Evolutionary conservation across 805 yeast species (phyloP).

Genomic region (Pichia manshurica): DNA sequence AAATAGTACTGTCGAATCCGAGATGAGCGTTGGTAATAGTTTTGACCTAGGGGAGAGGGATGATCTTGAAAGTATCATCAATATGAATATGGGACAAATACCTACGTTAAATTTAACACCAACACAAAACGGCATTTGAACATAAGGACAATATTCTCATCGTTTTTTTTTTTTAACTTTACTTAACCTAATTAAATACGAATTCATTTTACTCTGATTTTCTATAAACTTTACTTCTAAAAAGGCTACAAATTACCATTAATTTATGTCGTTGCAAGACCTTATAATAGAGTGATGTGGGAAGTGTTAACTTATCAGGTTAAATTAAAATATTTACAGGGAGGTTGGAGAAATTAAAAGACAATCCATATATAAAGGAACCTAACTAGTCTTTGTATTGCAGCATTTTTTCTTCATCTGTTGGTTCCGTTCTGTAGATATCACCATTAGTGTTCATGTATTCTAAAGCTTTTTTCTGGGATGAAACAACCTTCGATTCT

Average conservation of each 20-base stretch:
- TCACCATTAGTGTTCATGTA: constrained; percentile 32
- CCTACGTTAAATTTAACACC: constrained; percentile 11
- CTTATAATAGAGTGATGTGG: no score
- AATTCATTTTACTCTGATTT: no score
- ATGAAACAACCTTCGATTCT: constrained; percentile 25
- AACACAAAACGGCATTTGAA: constrained; percentile 6
- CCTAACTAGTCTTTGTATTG: constrained; percentile 9
- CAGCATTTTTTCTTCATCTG: constrained; percentile 19
- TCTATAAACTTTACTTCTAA: no score
- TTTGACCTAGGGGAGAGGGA: constrained; percentile 5
- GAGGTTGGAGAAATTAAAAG: no score
- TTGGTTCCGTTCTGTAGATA: constrained; percentile 34
- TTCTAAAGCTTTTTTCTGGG: constrained; percentile 26
- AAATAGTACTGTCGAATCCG: constrained; percentile 2
- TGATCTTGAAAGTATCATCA: constrained; percentile 13
- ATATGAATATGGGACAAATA: constrained; percentile 18
- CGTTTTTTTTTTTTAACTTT: no score
- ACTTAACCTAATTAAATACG: no score
- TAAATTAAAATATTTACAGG: no score
- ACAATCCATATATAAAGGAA: no score
- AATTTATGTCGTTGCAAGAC: no score
- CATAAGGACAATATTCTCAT: no score
- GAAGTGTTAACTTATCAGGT: no score
- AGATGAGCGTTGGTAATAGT: constrained; percentile 2
- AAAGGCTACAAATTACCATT: no score